Evolutionary conservation across 2,329 filamentous ascomycete species (phyloP).

Genomic region (Aspergillus arachidicola): DNA sequence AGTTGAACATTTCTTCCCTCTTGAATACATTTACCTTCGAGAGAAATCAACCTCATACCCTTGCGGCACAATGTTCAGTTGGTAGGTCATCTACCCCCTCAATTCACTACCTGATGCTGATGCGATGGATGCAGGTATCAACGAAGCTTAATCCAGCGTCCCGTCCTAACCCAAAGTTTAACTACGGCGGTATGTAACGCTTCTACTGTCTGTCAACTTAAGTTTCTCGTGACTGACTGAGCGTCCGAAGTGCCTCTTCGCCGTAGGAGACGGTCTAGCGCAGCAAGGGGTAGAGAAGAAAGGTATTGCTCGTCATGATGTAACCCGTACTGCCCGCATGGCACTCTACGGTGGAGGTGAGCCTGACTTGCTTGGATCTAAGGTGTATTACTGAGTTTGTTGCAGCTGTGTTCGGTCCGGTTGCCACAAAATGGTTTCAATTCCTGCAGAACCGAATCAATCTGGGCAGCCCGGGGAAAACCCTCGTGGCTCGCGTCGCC

Average conservation of each 20-base stretch:
- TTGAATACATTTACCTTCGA: background rate
- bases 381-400: background rate
- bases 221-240: background rate
- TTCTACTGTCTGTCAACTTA: background rate
- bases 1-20: background rate
- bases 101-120: background rate
- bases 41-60: background rate
- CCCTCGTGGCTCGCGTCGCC: constrained; percentile 15
- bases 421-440: constrained; percentile 22
- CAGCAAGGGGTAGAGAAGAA: constrained; percentile 21
- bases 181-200: constrained; percentile 16
- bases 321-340: constrained; percentile 16
- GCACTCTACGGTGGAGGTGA: constrained; percentile 19
- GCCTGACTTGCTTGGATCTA: background rate
- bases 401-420: constrained; percentile 17
- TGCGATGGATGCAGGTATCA: constrained; percentile 14
- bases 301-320: constrained; percentile 14
- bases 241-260: constrained; percentile 14
- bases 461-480: constrained; percentile 4
- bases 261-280: constrained; percentile 18
- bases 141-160: constrained; percentile 15
- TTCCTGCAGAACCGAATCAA: constrained; percentile 16
- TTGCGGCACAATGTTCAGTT: background rate
- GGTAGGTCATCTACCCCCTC: background rate
- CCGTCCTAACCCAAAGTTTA: constrained; percentile 20